Evolutionary conservation across 352 stramenopile genomes (phyloP).

Genomic region (Globisporangium mamillatum): DNA sequence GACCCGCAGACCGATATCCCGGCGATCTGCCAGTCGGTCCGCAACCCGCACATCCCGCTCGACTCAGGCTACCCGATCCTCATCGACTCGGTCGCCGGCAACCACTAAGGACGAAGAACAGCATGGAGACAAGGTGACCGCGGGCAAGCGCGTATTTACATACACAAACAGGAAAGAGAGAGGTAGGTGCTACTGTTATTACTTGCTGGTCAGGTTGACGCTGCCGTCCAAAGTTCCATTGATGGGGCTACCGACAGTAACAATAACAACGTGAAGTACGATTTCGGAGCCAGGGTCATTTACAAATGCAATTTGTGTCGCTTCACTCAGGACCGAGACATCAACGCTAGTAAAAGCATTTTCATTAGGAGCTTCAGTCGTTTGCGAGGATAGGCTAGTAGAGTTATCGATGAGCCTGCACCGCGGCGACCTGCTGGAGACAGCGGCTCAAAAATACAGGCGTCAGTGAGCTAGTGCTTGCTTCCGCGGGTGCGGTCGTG

Average conservation of each 20-base stretch:
- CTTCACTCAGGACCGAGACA: no score
- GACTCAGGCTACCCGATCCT: conserved; percentile 96
- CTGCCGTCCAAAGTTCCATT: not conserved
- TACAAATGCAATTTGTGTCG: no score
- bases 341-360: no score
- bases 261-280: no score
- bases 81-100: conserved; percentile 92
- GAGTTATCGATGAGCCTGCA: no score
- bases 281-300: no score
- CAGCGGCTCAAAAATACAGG: no score
- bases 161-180: not conserved
- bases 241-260: not conserved
- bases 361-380: no score
- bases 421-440: no score
- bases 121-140: not conserved
- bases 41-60: conserved; percentile 84
- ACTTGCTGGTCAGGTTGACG: not conserved
- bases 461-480: no score
- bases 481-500: not conserved
- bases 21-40: conserved; percentile 91
- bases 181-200: not conserved
- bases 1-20: conserved; percentile 90
- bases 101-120: conserved; percentile 28
- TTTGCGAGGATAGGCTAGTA: no score
- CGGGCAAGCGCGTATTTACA: conserved; percentile 1